Base-by-base conservation (phyloP, 306 rosid species). In the Prunus dulcis region DNA sequence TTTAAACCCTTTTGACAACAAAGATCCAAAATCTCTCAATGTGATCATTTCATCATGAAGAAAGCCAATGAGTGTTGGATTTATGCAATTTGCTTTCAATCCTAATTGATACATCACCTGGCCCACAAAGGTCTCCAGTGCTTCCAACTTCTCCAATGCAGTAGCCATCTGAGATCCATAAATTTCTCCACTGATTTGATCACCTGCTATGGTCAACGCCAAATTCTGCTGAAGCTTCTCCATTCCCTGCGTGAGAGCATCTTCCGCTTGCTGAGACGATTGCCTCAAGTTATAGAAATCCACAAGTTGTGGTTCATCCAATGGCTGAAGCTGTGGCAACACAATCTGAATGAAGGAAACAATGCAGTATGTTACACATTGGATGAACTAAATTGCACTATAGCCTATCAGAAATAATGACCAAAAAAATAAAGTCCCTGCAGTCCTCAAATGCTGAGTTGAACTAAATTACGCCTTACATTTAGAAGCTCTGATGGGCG, bases 401-500 rank as follows among this genome's bases (percentile, higher is more conserved):
- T 60, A 56, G 11, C 53, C 25, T 22, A 52, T 53, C 71, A 58
- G 32, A 76, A 74, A 64, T 18, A 34, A 50, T 67, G 63, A 68
- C 45, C 53, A 0, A n/a, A 43, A 28, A 43, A 66, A 38, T 38
- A 0, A 38, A 38, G 43, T 38, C 9, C 43, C 43, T 38, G 43
- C 43, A 6, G 43, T 38, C 43, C 43, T 38, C 43, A 38, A 38
- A 38, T 7, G 43, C 43, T 38, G 43, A 38, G 43, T 38, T 57
- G 76, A 74, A 22, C 27, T 64, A 64, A 41, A 13, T 60, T 45
- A 64, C 34, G 8, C 56, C 27, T 70, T 91, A 96, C 99, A 1
- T 82, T 84, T 71, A 96, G 89, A 86, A 96, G 91, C 80, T 96
- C 93, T 0, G 99, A 96, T 0, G 99, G 99, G 75, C 99, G 99